Evolutionary conservation across 1,284 basidiomycete species (phyloP), one percentile per base, ranked within the genome.

Genomic region (Inonotus obliquus): DNA sequence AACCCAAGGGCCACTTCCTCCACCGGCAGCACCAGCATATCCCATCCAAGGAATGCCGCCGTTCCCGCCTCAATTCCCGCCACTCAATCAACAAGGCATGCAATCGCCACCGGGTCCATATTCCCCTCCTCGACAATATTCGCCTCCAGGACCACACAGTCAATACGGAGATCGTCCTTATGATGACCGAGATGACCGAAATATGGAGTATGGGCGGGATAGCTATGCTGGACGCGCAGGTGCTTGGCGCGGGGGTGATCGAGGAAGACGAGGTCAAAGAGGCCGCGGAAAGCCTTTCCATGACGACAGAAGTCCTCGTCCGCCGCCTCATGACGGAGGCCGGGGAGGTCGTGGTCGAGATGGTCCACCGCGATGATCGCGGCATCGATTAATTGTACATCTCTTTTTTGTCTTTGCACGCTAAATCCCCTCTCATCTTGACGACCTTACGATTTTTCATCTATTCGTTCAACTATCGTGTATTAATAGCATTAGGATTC

Each of bases 311-410:
- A 44, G 41, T 25, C 23, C n/a, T 11, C 52, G 59, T 27, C 25
- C 38, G 45, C 27, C 37, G 6, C 21, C 52, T 21, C 41, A 52
- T 13, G 51, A 58, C 29, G 37, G 37, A 29, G 65, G 63, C 21
- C 63, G 66, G 63, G 56, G 63, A 14, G 65, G 62, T 17, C 59
- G 67, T 47, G 64, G 61, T 9, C 52, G 66, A 29, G 62, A 65
- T 25, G 56, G 63, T 32, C n/a, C 11, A 7, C 21, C 59, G 25
- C 35, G 62, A 47, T 52, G 48, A 29, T 52, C 11, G 38, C 17
- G 38, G n/a, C 49, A 25, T 38, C 41, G 39, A n/a, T 54, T 2
- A 49, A 49, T 32, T 48, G 48, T 21, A 53, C 45, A 21, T 48
- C 44, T n/a, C 53, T n/a, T 48, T 41, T 62, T 63, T 21, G 14